Conservation (phyloP, 2,329 filamentous ascomycete genomes). For the Macrophomina tecta region DNA sequence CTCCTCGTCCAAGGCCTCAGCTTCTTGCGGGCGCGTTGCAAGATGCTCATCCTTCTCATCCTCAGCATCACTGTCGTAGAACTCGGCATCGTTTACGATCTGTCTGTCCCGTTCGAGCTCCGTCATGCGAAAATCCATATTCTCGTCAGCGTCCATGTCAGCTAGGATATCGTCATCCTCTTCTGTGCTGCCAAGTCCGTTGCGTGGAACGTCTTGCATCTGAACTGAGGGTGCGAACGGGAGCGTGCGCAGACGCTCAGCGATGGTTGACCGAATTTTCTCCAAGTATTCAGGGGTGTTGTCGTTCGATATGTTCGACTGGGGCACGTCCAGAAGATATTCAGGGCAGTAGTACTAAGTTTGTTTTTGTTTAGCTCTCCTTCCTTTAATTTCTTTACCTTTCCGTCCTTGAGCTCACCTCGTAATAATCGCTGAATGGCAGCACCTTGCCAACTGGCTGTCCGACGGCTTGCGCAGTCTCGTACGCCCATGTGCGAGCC, state of each 20-base stretch:
- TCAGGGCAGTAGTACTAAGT: conserved; percentile 27
- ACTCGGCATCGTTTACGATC: conserved; percentile 16
- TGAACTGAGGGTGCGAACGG: conserved; percentile 26
- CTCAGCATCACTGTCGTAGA: conserved; percentile 26
- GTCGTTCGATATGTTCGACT: conserved; percentile 26
- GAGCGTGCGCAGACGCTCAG: conserved; percentile 22
- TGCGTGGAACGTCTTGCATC: conserved; percentile 26
- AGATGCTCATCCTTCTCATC: conserved; percentile 22
- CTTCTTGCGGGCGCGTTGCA: conserved; percentile 2
- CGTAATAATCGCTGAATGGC: conserved; percentile 28
- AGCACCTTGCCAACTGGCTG: neutral
- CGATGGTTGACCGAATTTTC: conserved; percentile 21
- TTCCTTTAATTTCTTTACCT: no score
- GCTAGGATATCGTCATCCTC: conserved; percentile 28
- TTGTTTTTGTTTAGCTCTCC: neutral
- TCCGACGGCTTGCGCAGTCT: conserved; percentile 66
- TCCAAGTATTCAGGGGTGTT: conserved; percentile 25
- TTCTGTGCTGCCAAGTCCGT: conserved; percentile 8
- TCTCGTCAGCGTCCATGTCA: conserved; percentile 26
- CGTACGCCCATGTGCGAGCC: conserved; percentile 94
- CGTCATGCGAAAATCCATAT: conserved; percentile 27
- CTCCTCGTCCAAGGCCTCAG: conserved; percentile 20
- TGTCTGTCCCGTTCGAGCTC: conserved; percentile 19
- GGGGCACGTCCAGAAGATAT: conserved; percentile 25
- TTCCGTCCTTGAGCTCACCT: neutral